Evolutionary conservation across 305 asterid genomes (phyloP), one percentile per base, ranked within the genome.

Genomic region (Lippia alba): DNA sequence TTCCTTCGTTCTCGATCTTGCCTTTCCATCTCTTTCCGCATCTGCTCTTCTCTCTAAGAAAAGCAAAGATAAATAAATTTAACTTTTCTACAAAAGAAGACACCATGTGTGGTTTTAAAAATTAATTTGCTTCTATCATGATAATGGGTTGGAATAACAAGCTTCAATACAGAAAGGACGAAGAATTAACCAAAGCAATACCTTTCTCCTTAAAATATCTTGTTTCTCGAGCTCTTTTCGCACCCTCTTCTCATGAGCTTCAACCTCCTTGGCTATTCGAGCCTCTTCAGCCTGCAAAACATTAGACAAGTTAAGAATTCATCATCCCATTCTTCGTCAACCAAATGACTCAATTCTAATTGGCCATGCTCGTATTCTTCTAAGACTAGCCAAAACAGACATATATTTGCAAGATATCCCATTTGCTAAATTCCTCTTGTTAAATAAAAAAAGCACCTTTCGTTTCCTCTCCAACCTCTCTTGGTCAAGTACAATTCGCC

Each of bases 201-300:
- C 98, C 96, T 85, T 94, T 85, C 86, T 83, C 78, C 87, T 83
- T 70, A 91, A 73, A 20, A 89, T 56, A 72, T 89, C 96, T 79
- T 94, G 97, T 77, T 88, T 91, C 85, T 89, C 98, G 32, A 91
- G 87, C 82, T 94, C 98, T 76, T 89, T 94, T 57, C 94, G 75
- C 65, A 88, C 86, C 83, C 84, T 89, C 79, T 91, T 94, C 83
- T 94, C 97, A 73, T 94, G 92, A 69, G 91, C 92, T 76, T 88
- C 91, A 59, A 88, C 91, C 77, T 94, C 98, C 79, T 85, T 91
- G 60, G 94, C 92, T 60, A 94, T 86, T 79, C 94, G 83, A 66
- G 89, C 96, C 82, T 89, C 97, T 77, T 91, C 96, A 56, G 83
- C 74, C 96, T 91, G 82, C 75, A 82, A 72, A 49, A 51, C 40